Evolutionary conservation across 2,329 filamentous ascomycete species (phyloP).

Genomic region (Ophiocordyceps camponoti-leonardi): DNA sequence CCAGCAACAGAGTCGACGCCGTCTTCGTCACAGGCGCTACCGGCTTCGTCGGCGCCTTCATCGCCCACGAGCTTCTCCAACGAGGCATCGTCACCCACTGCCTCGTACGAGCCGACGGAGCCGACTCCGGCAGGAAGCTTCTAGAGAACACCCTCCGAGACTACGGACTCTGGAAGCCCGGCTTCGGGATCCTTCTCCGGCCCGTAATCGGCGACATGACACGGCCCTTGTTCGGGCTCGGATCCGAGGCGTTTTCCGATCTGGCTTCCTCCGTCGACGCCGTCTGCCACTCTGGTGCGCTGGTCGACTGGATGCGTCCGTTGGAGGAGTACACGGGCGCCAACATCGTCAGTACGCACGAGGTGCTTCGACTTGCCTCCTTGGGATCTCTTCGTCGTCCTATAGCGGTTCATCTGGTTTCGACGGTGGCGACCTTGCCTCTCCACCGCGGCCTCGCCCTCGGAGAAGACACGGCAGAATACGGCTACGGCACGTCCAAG

Average conservation of each 20-base stretch:
- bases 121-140: background rate
- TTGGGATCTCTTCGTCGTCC: background rate
- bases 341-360: too few species aligned
- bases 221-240: background rate
- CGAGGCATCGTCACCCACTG: slow-evolving; percentile 2
- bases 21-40: too few species aligned
- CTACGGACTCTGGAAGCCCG: slow-evolving; percentile 3
- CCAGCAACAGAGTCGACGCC: slow-evolving; percentile 3
- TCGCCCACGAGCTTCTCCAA: slow-evolving; percentile 4
- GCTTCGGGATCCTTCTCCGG: slow-evolving; percentile 1
- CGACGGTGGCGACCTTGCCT: slow-evolving; percentile 3
- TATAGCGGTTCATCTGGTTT: slow-evolving; percentile 5
- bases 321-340: too few species aligned
- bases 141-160: slow-evolving; percentile 1
- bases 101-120: slow-evolving; percentile 1
- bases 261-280: too few species aligned
- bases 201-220: slow-evolving; percentile 4
- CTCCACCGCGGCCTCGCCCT: slow-evolving; percentile 3
- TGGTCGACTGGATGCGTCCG: too few species aligned
- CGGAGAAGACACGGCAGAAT: slow-evolving; percentile 2
- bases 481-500: slow-evolving; percentile 6
- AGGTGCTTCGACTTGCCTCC: too few species aligned
- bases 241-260: too few species aligned
- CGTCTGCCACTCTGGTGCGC: too few species aligned
- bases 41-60: slow-evolving; percentile 2